Evolutionary conservation across 352 stramenopile species (phyloP).

Genomic region (Phytopythium ostracodes): DNA sequence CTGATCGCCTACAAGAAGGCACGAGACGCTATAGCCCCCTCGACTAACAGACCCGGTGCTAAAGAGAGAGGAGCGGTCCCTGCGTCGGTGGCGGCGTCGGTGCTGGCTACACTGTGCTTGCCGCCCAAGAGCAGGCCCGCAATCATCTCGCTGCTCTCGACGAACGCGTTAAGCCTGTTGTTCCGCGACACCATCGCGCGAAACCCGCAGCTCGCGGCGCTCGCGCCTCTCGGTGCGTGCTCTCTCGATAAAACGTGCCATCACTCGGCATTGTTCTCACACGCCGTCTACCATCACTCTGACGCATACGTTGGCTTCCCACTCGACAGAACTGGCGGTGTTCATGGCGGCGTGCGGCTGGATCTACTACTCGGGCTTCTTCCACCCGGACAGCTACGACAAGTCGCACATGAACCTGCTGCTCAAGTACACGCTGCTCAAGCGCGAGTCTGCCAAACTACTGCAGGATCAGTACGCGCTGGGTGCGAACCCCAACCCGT

Average conservation of each 20-base stretch:
- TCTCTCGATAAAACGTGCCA: background rate
- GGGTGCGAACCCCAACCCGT: slow-evolving; percentile 46
- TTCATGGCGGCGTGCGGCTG: slow-evolving; percentile 52
- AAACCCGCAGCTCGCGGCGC: slow-evolving; percentile 24
- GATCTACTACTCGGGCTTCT: slow-evolving; percentile 61
- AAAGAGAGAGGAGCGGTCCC: slow-evolving; percentile 6
- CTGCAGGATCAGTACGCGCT: slow-evolving; percentile 38
- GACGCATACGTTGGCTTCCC: background rate
- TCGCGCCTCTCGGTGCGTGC: slow-evolving; percentile 26
- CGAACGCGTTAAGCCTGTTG: slow-evolving; percentile 36
- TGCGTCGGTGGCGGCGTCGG: slow-evolving; percentile 29
- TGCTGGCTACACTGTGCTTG: slow-evolving; percentile 28
- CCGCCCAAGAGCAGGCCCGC: slow-evolving; percentile 32
- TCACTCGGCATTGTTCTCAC: background rate
- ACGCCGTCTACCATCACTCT: too few species aligned
- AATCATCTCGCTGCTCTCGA: slow-evolving; percentile 48
- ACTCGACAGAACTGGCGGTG: slow-evolving; percentile 31
- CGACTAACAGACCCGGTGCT: background rate
- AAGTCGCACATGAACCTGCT: slow-evolving; percentile 51
- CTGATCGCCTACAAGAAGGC: slow-evolving; percentile 9
- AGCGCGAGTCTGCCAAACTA: slow-evolving; percentile 19
- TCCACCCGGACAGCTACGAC: slow-evolving; percentile 57
- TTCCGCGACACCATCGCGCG: slow-evolving; percentile 22
- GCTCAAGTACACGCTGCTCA: slow-evolving; percentile 54
- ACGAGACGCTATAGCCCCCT: background rate